Evolutionary conservation across 129 eudicot species (phyloP), one percentile per base, ranked within the genome.

Genomic region (Silybum marianum): DNA sequence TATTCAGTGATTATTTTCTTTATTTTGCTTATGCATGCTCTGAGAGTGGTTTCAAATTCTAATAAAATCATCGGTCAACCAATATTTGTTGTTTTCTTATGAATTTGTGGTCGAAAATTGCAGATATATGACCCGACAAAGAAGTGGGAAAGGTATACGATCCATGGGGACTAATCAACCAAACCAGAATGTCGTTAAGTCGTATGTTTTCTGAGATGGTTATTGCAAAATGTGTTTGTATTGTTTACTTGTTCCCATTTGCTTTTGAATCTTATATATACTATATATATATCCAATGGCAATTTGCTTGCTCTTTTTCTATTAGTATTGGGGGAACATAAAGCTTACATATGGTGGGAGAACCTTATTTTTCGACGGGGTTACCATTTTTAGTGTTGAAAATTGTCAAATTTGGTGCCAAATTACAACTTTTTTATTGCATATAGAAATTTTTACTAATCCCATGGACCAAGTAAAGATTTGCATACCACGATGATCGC

Each of bases 121-220:
- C 94, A 93, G 99, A 95, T 95, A 77, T 95, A 95, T 78, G 99
- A 95, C 74, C 98, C 98, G 23, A 91, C 99, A n/a, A 92, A 78
- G 95, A 95, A 92, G 81, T 95, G 99, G 99, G 98, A 92, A 82
- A 86, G 99, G 36, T 95, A 95, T 73, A 95, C 99, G 8, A 95
- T 95, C 76, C 99, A 95, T 39, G 99, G 99, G 39, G 98, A 95
- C 74, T 92, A 79, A 88, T 84, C 19, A 69, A 75, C 39, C 42
- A 46, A 75, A 51, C 16, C 4, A 32, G 12, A 12, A 9, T 76
- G 1, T 11, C 19, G 24, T 30, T 3, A 70, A 54, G 12, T 82
- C 79, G 18, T n/a, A 60, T 58, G 66, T 71, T 74, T 14, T 28
- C 6, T n/a, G 39, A 26, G 74, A n/a, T 78, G 74, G 26, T 78